Evolutionary conservation across 768 basidiomycete genomes (phyloP).

Genomic region (Pleurotus platypus): DNA sequence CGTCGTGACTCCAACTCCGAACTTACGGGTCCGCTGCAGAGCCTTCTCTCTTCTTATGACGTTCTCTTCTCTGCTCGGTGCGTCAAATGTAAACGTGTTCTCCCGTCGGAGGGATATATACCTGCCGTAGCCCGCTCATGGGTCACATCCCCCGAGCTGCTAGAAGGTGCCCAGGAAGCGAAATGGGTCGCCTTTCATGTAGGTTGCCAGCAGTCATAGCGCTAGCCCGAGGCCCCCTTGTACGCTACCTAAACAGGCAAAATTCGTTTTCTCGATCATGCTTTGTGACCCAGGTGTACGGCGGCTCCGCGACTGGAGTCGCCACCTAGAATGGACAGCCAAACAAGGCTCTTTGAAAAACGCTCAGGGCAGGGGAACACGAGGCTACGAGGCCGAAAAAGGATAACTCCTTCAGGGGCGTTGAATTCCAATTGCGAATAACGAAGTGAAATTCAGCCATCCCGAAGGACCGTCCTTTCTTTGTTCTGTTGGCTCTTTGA

Average conservation of each 20-base stretch:
- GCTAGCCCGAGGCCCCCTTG: not conserved
- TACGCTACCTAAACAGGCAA: not conserved
- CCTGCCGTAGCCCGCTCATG: slow-evolving; percentile 67
- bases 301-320: not conserved
- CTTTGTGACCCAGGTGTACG: not conserved
- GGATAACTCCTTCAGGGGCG: not conserved
- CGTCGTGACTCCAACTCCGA: not conserved
- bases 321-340: not conserved
- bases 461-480: not conserved
- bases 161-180: slow-evolving; percentile 21
- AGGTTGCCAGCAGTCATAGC: slow-evolving; percentile 2
- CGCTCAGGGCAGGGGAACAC: not conserved
- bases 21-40: slow-evolving; percentile 26
- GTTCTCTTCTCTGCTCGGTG: slow-evolving; percentile 63
- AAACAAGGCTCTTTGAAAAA: too few species aligned
- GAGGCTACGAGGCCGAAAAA: not conserved
- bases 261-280: not conserved
- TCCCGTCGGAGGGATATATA: slow-evolving; percentile 67
- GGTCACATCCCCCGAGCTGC: slow-evolving; percentile 23
- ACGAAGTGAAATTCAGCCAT: not conserved
- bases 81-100: slow-evolving; percentile 55
- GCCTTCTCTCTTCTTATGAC: slow-evolving; percentile 51
- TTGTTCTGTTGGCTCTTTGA: not conserved
- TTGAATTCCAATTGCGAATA: not conserved
- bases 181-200: slow-evolving; percentile 54